Evolutionary conservation across 2,329 filamentous ascomycete genomes (phyloP), one percentile per base, ranked within the genome.

Genomic region (Cladorrhinum sp.): DNA sequence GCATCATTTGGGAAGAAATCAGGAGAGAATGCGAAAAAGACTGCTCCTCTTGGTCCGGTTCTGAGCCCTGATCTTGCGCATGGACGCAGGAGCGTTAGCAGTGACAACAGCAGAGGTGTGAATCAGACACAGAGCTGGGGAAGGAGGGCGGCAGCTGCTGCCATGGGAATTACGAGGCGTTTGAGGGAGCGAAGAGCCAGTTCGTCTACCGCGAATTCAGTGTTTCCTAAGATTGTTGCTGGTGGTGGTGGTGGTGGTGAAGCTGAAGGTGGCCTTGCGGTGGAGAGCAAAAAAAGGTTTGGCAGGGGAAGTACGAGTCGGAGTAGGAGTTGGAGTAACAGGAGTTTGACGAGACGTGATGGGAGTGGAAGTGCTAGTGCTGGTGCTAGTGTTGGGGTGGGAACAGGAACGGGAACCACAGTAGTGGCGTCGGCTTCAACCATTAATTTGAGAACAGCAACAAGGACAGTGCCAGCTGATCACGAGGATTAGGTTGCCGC

Each of bases 131-230:
- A 23, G 12, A 65, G 58, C 50, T 69, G 66, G 67, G 61, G 66
- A 5, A 59, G 59, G n/a, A 60, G 65, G 13, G 67, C 64, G 4
- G 65, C 67, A 1, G 65, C 64, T 0, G 67, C 59, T 13, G 64
- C 66, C 2, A 38, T 62, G 23, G 64, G 65, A 5, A 59, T 69
- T 18, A 59, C 60, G 0, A 61, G 63, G 23, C 49, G 64, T 29
- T 27, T 64, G 53, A 64, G 58, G 60, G 65, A 62, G 48, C 32
- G 64, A 24, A 60, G 63, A 20, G 55, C 56, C 5, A 62, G 63
- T 9, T 45, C 54, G 22, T 62, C 55, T 18, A 10, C 24, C 2
- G 29, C 27, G 4, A 49, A 22, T 12, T 52, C 58, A n/a, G 20
- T 29, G 27, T 38, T 59, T 16, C 38, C 32, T 4, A 48, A 3